phyloP scores from a whole-genome alignment of 106 monocot species.

The Allium fistulosum region DNA sequence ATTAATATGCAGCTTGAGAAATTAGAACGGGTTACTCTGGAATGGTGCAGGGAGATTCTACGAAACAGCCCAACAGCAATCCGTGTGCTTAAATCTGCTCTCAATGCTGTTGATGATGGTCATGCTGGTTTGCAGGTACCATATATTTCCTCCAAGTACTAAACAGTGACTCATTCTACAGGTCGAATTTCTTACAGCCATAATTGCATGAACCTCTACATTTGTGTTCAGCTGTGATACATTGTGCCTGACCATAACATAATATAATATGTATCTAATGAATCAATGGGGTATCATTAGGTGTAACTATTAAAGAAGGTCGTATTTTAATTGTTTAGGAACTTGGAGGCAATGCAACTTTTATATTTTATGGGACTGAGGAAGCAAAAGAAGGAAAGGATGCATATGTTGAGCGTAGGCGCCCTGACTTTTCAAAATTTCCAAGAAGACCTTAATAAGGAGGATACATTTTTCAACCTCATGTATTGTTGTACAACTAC shows the following conservation, averaged over 20 bases:
- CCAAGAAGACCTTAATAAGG: slow-evolving; percentile 53
- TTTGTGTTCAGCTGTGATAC: not conserved
- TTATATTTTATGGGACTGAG: slow-evolving; percentile 76
- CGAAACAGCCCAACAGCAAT: slow-evolving; percentile 89
- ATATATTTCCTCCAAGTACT: not conserved
- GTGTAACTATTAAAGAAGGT: not conserved
- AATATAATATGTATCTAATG: not conserved
- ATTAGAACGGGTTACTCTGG: slow-evolving; percentile 73
- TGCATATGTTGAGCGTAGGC: slow-evolving; percentile 64
- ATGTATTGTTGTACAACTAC: not conserved
- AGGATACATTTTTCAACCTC: not conserved
- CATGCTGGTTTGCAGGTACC: slow-evolving; percentile 94
- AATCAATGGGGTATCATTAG: not conserved
- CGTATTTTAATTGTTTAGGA: slow-evolving; percentile 30
- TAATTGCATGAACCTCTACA: not conserved
- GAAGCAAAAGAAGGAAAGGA: slow-evolving; percentile 82
- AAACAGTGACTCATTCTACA: not conserved
- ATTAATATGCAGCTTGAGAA: slow-evolving; percentile 48
- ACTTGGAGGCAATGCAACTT: slow-evolving; percentile 73
- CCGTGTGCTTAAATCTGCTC: slow-evolving; percentile 83
- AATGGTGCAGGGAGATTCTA: slow-evolving; percentile 84
- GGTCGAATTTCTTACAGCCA: not conserved
- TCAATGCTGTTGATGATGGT: slow-evolving; percentile 96
- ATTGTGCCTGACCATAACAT: not conserved
- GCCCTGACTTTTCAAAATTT: slow-evolving; percentile 83